Evolutionary conservation across 805 yeast genomes (phyloP).

Genomic region (Candida mattraensis): DNA sequence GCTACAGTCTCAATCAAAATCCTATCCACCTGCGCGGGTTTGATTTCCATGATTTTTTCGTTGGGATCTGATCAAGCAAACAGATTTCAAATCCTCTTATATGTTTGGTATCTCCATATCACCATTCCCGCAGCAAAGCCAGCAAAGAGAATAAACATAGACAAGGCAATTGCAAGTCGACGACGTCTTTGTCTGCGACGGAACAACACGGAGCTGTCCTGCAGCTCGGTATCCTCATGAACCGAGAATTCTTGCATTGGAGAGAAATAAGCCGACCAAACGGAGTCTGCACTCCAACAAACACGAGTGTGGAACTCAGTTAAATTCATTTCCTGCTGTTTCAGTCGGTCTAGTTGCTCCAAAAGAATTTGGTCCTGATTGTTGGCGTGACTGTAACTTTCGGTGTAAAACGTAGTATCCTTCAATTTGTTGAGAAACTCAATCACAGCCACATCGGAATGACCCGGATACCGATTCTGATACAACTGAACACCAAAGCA

Average conservation of each 20-base stretch:
- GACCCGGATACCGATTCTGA: conserved; percentile 1
- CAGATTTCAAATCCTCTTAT: too few species aligned
- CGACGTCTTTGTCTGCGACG: too few species aligned
- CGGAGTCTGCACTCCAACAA: too few species aligned
- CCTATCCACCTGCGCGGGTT: too few species aligned
- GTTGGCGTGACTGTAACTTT: neutral
- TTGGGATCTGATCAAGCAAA: too few species aligned
- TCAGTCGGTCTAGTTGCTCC: neutral
- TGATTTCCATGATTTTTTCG: too few species aligned
- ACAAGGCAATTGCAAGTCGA: too few species aligned
- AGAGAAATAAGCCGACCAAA: neutral
- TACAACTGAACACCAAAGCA: conserved; percentile 1
- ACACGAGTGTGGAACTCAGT: neutral
- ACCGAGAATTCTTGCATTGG: conserved; percentile 4
- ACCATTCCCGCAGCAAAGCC: too few species aligned
- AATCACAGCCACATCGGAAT: conserved; percentile 1
- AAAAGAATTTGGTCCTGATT: conserved; percentile 1
- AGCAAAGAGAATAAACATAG: neutral
- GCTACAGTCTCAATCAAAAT: too few species aligned
- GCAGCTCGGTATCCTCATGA: conserved; percentile 1
- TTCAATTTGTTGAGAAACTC: conserved; percentile 1
- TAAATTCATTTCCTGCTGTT: neutral
- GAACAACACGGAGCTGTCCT: neutral
- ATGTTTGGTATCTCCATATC: too few species aligned
- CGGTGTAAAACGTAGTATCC: neutral